Percentiles rank a stretch among this genome's conserved stretches.
phyloP scores from a whole-genome alignment of 2,329 filamentous ascomycete species.

The Graphilbum ipis-grandicollis region DNA sequence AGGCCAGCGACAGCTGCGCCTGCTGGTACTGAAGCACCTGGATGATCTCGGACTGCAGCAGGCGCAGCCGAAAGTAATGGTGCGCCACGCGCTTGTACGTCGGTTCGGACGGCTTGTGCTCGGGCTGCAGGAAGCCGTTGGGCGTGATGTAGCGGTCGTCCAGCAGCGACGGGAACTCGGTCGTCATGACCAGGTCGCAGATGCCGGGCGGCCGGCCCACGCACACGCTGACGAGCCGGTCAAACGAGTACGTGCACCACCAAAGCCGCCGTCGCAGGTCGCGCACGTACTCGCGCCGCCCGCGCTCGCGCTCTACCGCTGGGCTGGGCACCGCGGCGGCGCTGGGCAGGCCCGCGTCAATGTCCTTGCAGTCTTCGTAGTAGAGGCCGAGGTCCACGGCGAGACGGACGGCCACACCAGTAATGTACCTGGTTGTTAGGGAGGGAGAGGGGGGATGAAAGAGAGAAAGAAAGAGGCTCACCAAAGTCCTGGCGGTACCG shows the following conservation, averaged over 20 bases:
- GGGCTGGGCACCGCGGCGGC: conserved; percentile 19
- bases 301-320: conserved; percentile 31
- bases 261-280: conserved; percentile 76
- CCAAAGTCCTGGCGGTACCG: conserved; percentile 87
- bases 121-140: conserved; percentile 49
- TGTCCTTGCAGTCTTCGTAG: conserved; percentile 66
- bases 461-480: conserved; percentile 9
- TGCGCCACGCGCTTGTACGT: conserved; percentile 85
- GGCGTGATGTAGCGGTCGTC: conserved; percentile 82
- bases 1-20: conserved; percentile 56
- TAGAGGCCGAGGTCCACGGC: conserved; percentile 86
- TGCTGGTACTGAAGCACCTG: conserved; percentile 90
- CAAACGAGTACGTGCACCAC: conserved; percentile 95
- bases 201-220: conserved; percentile 88
- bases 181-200: conserved; percentile 91
- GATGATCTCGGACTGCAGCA: conserved; percentile 86
- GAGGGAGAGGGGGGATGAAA: too few species aligned
- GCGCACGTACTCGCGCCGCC: conserved; percentile 63
- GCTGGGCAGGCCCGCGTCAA: conserved; percentile 40
- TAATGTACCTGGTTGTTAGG: conserved; percentile 50
- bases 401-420: conserved; percentile 77
- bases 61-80: conserved; percentile 77
- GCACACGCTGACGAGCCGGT: conserved; percentile 86
- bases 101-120: conserved; percentile 37
- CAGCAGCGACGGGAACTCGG: conserved; percentile 76